These are phyloP conservation scores for Trichocomaceae sp. DNA, from an alignment of 2,329 filamentous ascomycete species.

Conservation along the genomic window DNA sequence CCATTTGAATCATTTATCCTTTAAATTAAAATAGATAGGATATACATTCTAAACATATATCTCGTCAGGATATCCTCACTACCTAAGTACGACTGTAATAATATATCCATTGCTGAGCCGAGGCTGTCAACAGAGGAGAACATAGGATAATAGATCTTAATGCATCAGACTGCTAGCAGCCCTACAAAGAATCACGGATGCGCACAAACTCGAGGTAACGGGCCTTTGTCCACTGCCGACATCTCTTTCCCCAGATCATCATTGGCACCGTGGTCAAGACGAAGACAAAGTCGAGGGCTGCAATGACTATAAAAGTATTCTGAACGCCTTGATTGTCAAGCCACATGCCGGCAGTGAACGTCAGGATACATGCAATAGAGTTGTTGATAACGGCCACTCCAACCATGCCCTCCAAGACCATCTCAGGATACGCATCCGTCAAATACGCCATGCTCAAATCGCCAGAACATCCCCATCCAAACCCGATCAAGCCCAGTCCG, in stretches of 20 bases:
- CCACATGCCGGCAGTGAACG: conserved; percentile 48
- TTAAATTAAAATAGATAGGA: no score
- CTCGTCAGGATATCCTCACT: no score
- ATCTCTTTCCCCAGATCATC: conserved; percentile 49
- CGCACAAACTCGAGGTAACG: conserved; percentile 44
- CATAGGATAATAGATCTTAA: no score
- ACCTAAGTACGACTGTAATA: no score
- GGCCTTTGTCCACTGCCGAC: conserved; percentile 43
- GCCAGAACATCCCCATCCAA: conserved; percentile 54
- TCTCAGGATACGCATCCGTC: conserved; percentile 51
- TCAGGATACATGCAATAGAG: conserved; percentile 49
- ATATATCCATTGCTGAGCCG: no score
- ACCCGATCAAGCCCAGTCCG: conserved; percentile 52
- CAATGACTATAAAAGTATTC: conserved; percentile 48
- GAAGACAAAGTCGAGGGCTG: conserved; percentile 46
- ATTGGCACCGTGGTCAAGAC: conserved; percentile 49
- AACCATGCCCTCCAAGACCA: conserved; percentile 54
- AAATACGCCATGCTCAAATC: conserved; percentile 52
- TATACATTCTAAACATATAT: no score
- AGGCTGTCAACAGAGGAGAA: no score
- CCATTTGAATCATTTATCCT: no score
- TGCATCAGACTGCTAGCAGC: background rate
- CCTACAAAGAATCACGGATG: conserved; percentile 37
- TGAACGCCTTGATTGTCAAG: conserved; percentile 41
- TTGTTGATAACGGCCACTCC: conserved; percentile 54